Evolutionary conservation across 805 yeast genomes (phyloP).

Genomic region (Priceomyces medius): DNA sequence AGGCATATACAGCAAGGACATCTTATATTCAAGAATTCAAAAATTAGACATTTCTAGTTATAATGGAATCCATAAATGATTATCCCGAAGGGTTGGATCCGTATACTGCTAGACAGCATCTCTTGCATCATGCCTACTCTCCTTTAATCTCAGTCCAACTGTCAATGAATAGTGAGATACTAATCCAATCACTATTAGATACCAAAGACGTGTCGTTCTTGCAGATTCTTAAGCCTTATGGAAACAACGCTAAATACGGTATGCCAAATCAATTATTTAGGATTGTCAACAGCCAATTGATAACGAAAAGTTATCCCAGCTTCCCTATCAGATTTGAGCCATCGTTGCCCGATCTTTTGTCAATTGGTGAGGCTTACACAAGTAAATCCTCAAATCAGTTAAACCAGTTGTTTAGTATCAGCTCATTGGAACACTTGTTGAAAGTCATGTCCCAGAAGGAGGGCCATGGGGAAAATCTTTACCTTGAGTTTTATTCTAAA

Average conservation of each 20-base stretch:
- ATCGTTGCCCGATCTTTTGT: constrained; percentile 36
- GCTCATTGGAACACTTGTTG: constrained; percentile 34
- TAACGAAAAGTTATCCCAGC: constrained; percentile 49
- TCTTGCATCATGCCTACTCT: constrained; percentile 47
- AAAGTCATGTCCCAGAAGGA: constrained; percentile 11
- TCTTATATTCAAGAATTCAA: no score
- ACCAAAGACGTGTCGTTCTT: constrained; percentile 39
- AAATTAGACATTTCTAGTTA: not conserved
- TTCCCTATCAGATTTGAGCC: constrained; percentile 58
- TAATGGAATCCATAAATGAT: constrained; percentile 12
- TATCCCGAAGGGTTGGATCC: constrained; percentile 39
- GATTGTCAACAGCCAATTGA: constrained; percentile 51
- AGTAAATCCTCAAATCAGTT: constrained; percentile 16
- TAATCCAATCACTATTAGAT: constrained; percentile 42
- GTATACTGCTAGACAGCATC: constrained; percentile 37
- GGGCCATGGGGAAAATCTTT: constrained; percentile 35
- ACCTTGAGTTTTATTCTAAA: constrained; percentile 56
- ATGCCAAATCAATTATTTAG: constrained; percentile 42
- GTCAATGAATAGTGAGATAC: constrained; percentile 44
- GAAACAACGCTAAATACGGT: constrained; percentile 48
- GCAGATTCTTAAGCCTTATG: constrained; percentile 53
- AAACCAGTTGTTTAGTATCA: constrained; percentile 36
- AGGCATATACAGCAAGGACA: no score
- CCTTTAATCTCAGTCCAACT: constrained; percentile 54
- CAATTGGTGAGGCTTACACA: constrained; percentile 26